These are phyloP conservation scores for Chlorella sp. DNA, from an alignment of 139 green algal species.

Conservation along the genomic window DNA sequence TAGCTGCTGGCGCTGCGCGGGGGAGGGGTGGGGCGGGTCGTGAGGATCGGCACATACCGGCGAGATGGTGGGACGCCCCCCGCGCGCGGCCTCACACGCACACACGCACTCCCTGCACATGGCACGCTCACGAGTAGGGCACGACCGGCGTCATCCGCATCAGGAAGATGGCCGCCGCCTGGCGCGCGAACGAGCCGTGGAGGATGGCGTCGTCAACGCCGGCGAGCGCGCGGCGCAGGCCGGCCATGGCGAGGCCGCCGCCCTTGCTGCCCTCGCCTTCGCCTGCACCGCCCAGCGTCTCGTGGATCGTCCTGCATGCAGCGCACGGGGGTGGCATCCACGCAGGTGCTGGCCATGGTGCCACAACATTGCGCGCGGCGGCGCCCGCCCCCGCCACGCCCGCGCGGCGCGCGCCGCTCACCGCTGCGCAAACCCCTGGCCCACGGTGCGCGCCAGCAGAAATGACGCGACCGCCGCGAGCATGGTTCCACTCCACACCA, in stretches of 20 bases:
- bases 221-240: conserved; percentile 38
- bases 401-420: no score
- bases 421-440: conserved; percentile 14
- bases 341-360: no score
- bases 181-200: conserved; percentile 64
- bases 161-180: conserved; percentile 71
- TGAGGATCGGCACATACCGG: no score
- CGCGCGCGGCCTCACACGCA: no score
- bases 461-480: conserved; percentile 34
- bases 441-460: conserved; percentile 29
- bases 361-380: no score
- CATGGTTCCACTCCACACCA: conserved; percentile 25
- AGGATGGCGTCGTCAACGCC: conserved; percentile 63
- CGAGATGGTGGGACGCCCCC: no score
- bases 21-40: background rate
- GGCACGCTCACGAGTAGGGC: conserved; percentile 65
- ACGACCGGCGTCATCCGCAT: conserved; percentile 83
- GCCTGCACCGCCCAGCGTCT: background rate
- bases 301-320: conserved; percentile 24
- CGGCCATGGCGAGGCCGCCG: background rate
- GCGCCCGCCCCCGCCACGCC: no score
- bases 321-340: no score
- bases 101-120: no score
- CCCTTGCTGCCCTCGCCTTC: background rate
- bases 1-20: conserved; percentile 78